phyloP scores from a whole-genome alignment of 2,329 filamentous ascomycete species.

The Colletotrichum filicis region DNA sequence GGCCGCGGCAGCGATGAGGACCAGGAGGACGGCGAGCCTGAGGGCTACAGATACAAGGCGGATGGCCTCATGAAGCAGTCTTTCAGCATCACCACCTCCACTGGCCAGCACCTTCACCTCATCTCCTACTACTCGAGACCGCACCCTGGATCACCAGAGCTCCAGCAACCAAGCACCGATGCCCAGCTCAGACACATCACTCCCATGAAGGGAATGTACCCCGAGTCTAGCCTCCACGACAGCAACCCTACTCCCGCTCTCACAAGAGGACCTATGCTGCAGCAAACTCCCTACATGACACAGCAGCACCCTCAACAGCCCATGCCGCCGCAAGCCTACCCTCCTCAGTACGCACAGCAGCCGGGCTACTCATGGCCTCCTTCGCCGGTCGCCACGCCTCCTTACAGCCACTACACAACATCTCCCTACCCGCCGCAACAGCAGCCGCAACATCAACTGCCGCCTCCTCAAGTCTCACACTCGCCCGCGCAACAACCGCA shows the following conservation, averaged over 20 bases:
- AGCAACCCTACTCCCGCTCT: slow-evolving; percentile 82
- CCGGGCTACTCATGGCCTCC: slow-evolving; percentile 64
- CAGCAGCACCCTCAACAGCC: slow-evolving; percentile 47
- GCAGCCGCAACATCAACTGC: slow-evolving; percentile 35
- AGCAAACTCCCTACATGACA: slow-evolving; percentile 48
- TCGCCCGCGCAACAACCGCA: slow-evolving; percentile 42
- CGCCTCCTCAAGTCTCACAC: slow-evolving; percentile 39
- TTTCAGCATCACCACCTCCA: slow-evolving; percentile 96
- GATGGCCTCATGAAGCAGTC: slow-evolving; percentile 99
- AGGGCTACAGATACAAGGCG: slow-evolving; percentile 94
- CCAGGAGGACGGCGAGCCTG: slow-evolving; percentile 84
- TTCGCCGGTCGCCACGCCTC: slow-evolving; percentile 66
- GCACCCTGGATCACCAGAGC: slow-evolving; percentile 75
- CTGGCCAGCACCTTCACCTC: slow-evolving; percentile 89
- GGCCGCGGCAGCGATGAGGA: slow-evolving; percentile 86
- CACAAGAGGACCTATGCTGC: slow-evolving; percentile 77
- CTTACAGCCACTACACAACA: slow-evolving; percentile 58
- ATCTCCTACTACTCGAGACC: slow-evolving; percentile 96
- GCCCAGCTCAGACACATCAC: slow-evolving; percentile 82
- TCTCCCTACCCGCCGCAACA: slow-evolving; percentile 48
- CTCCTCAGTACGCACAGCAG: slow-evolving; percentile 52
- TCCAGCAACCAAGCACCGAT: slow-evolving; percentile 86
- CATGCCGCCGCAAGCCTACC: slow-evolving; percentile 49
- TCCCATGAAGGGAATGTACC: slow-evolving; percentile 95
- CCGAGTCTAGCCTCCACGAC: slow-evolving; percentile 93